Base-by-base conservation (phyloP, 2,329 filamentous ascomycete species). In the Fusarium luffae region DNA sequence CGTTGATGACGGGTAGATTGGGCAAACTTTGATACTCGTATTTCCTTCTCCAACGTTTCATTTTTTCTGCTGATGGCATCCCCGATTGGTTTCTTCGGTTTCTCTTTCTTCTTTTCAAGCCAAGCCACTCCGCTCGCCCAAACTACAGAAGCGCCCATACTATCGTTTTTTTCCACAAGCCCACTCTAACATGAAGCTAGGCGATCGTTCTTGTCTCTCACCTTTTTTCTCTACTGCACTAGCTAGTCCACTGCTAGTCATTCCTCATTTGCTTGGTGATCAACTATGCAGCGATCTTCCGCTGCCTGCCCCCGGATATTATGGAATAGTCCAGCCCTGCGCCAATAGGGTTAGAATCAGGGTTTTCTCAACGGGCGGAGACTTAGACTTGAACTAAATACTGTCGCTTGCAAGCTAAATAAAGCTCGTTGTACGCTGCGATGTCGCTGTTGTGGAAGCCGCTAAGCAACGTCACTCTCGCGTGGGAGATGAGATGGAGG, bases 401-500 rank as follows among this genome's bases (percentile, higher is more conserved):
- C 23, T 40, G 12, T 23, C 6, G 48, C 16, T 34, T 23, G 9
- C 12, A 51, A 16, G 12, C 48, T 40, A 51, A 51, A 51, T 37
- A 19, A 16, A n/a, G 11, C 18, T 34, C 21, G 18, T 27, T 9
- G 21, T 14, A 13, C 10, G 16, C 25, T 13, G 23, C 16, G 13
- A 51, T 56, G n/a, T 42, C 14, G 19, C 46, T 25, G 13, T 19
- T 37, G 34, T 37, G 34, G 34, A 5, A 37, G 3, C 18, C 13
- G 6, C 18, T 16, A 41, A 51, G 14, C 28, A 34, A 55, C 52
- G 27, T 37, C 28, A 61, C 16, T 63, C 21, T 55, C 52, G 52
- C 40, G 47, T 46, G 42, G 58, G 60, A 63, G 43, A 63, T 48
- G 42, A 62, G 25, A 21, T 63, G 28, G 9, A 43, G 19, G 32